phyloP scores from a whole-genome alignment of 2,329 filamentous ascomycete genomes.

The Proliferodiscus dingleyae region DNA sequence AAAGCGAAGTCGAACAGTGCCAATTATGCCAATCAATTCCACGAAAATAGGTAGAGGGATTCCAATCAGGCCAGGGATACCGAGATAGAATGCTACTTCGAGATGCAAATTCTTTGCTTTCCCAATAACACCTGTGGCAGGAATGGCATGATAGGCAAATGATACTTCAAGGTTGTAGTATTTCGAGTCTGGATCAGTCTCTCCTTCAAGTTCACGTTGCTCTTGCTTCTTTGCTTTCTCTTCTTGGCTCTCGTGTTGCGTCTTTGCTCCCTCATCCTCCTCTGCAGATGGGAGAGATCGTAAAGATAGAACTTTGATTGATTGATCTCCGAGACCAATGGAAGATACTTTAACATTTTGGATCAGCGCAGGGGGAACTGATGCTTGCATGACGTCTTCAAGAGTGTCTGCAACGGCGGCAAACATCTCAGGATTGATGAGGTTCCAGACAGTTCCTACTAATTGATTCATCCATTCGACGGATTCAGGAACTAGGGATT shows the following conservation, averaged over 20 bases:
- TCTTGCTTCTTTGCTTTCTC: slow-evolving; percentile 15
- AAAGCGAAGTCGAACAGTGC: slow-evolving; percentile 16
- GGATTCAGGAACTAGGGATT: slow-evolving; percentile 17
- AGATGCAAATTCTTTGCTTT: slow-evolving; percentile 23
- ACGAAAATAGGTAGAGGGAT: slow-evolving; percentile 18
- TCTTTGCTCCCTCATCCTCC: slow-evolving; percentile 11
- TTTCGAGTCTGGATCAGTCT: slow-evolving; percentile 14
- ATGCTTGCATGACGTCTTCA: slow-evolving; percentile 23
- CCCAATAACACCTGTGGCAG: slow-evolving; percentile 19
- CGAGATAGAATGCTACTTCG: slow-evolving; percentile 19
- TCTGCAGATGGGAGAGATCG: slow-evolving; percentile 17
- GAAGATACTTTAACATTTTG: slow-evolving; percentile 19
- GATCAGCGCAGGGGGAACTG: slow-evolving; percentile 17
- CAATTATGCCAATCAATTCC: slow-evolving; percentile 19
- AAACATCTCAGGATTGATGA: slow-evolving; percentile 22
- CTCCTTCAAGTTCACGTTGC: slow-evolving; percentile 17
- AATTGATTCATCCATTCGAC: slow-evolving; percentile 21
- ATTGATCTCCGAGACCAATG: slow-evolving; percentile 17
- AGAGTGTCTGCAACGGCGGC: slow-evolving; percentile 19
- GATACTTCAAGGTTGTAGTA: slow-evolving; percentile 20
- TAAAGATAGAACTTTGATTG: slow-evolving; percentile 18
- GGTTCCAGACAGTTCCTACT: slow-evolving; percentile 16
- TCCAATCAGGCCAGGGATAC: slow-evolving; percentile 17
- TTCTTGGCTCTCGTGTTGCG: slow-evolving; percentile 7
- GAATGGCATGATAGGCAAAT: slow-evolving; percentile 19